phyloP scores from a whole-genome alignment of 768 basidiomycete species.

The Lentinula edodes region DNA sequence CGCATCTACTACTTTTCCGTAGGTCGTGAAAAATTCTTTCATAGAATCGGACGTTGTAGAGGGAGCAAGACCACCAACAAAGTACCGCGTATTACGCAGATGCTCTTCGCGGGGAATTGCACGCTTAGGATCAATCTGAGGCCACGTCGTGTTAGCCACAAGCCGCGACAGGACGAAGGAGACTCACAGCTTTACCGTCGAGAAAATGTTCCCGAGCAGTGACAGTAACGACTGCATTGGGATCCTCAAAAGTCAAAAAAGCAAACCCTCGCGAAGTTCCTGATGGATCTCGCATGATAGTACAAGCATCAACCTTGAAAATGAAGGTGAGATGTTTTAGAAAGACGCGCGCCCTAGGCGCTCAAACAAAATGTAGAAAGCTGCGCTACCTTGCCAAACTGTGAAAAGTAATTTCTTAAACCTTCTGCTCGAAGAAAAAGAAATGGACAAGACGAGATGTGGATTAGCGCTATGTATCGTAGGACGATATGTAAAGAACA shows the following conservation, averaged over 20 bases:
- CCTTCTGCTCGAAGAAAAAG: conserved; percentile 39
- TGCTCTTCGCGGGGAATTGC: conserved; percentile 84
- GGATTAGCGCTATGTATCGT: conserved; percentile 29
- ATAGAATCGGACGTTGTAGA: conserved; percentile 66
- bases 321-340: conserved; percentile 7
- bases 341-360: not conserved
- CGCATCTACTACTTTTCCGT: conserved; percentile 77
- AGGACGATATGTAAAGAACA: conserved; percentile 21
- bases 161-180: not conserved
- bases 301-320: conserved; percentile 67
- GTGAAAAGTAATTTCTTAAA: conserved; percentile 65
- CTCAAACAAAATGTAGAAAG: conserved; percentile 10
- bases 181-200: conserved; percentile 70
- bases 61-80: conserved; percentile 72
- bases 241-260: conserved; percentile 75
- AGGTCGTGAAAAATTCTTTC: conserved; percentile 63
- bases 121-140: conserved; percentile 82
- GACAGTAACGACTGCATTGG: conserved; percentile 58
- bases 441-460: conserved; percentile 16
- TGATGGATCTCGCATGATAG: conserved; percentile 78
- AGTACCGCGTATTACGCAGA: conserved; percentile 69
- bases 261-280: conserved; percentile 81
- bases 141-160: not conserved
- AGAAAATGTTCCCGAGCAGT: conserved; percentile 62
- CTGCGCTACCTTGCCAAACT: conserved; percentile 64